Conservation (phyloP, 2,329 filamentous ascomycete species). For the Aureobasidium sp. region DNA sequence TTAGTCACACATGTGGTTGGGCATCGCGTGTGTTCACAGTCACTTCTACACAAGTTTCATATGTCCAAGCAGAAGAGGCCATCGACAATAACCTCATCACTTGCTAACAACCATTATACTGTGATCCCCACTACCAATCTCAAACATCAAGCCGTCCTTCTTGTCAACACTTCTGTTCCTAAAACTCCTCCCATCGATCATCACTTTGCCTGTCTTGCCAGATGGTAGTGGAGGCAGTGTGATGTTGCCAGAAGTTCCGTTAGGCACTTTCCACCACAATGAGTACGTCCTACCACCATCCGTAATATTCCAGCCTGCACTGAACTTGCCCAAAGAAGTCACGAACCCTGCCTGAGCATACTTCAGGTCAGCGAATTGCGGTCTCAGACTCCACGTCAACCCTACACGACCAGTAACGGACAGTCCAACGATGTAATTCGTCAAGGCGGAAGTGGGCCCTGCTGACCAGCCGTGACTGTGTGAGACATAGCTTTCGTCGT, state of each 20-base stretch:
- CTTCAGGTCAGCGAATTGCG: conserved; percentile 37
- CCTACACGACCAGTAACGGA: conserved; percentile 34
- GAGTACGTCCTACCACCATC: conserved; percentile 16
- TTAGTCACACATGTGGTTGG: too few species aligned
- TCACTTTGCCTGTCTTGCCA: conserved; percentile 3
- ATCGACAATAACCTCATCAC: background rate
- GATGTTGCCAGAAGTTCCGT: conserved; percentile 26
- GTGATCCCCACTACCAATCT: background rate
- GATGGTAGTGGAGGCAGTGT: conserved; percentile 20
- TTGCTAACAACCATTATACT: background rate
- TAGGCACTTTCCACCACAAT: conserved; percentile 24
- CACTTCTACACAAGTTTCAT: too few species aligned
- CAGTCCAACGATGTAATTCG: conserved; percentile 37
- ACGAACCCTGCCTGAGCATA: conserved; percentile 39
- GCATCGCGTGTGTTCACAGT: too few species aligned
- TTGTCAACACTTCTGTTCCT: conserved; percentile 1
- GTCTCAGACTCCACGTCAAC: conserved; percentile 35
- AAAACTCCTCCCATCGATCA: conserved; percentile 3
- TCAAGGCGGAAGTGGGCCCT: conserved; percentile 36
- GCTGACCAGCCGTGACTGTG: conserved; percentile 27
- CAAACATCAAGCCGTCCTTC: background rate
- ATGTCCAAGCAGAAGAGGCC: background rate
- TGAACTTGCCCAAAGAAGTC: conserved; percentile 38
- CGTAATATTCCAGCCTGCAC: conserved; percentile 27
- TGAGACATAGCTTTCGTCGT: conserved; percentile 23